Evolutionary conservation across 306 rosid species (phyloP).

Genomic region (Psophocarpus tetragonolobus): DNA sequence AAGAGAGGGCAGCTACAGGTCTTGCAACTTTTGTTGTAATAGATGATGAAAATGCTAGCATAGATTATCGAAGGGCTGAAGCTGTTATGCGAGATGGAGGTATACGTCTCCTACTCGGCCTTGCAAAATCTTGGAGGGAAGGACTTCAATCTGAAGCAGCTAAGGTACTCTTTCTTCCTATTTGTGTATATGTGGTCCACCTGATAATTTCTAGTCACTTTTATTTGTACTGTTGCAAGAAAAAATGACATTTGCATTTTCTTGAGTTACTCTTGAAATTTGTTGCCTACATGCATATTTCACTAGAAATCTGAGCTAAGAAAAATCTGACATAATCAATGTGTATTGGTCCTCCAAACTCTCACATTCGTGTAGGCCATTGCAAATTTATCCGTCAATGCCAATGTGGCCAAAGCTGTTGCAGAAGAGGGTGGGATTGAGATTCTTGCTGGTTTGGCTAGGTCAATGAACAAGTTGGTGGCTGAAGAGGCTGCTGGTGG

Average conservation of each 20-base stretch:
- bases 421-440: slow-evolving; percentile 98
- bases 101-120: slow-evolving; percentile 82
- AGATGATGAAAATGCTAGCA: slow-evolving; percentile 97
- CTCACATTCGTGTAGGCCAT: slow-evolving; percentile 68
- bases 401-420: slow-evolving; percentile 96
- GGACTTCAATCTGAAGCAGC: slow-evolving; percentile 99
- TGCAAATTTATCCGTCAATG: slow-evolving; percentile 97
- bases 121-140: slow-evolving; percentile 97
- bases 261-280: slow-evolving; percentile 12
- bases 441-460: slow-evolving; percentile 95
- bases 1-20: slow-evolving; percentile 99
- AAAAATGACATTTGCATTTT: slow-evolving; percentile 22
- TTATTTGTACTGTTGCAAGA: neutral
- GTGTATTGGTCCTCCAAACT: slow-evolving; percentile 20
- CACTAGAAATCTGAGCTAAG: slow-evolving; percentile 17
- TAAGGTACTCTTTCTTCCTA: slow-evolving; percentile 55
- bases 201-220: slow-evolving; percentile 15
- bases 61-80: slow-evolving; percentile 91
- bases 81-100: slow-evolving; percentile 99
- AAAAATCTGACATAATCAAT: slow-evolving; percentile 14
- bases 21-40: slow-evolving; percentile 99
- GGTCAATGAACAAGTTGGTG: slow-evolving; percentile 95
- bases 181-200: neutral
- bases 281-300: slow-evolving; percentile 6
- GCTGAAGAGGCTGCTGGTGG: slow-evolving; percentile 99